phyloP scores from a whole-genome alignment of 345 rosid genomes.

The Citrus inodora region DNA sequence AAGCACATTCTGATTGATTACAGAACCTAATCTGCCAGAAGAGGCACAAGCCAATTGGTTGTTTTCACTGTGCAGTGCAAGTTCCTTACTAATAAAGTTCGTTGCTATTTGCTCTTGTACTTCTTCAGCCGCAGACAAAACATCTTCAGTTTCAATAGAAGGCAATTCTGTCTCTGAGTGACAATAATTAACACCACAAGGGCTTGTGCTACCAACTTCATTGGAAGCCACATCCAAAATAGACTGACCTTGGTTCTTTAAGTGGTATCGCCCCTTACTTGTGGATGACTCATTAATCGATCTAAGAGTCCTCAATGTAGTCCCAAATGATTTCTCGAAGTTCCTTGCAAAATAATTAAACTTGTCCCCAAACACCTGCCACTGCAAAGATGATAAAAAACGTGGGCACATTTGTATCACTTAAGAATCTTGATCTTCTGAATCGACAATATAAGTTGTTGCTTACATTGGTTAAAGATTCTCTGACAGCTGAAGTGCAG shows the following conservation, averaged over 20 bases:
- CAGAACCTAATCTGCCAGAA: constrained; percentile 27
- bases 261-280: constrained; percentile 16
- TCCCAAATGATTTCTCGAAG: constrained; percentile 81
- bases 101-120: background rate
- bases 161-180: constrained; percentile 31
- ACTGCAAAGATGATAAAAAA: constrained; percentile 19
- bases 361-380: constrained; percentile 79
- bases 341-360: constrained; percentile 55
- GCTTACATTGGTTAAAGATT: constrained; percentile 90
- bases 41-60: constrained; percentile 37
- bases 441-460: constrained; percentile 36
- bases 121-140: constrained; percentile 26
- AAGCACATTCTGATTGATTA: constrained; percentile 18
- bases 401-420: constrained; percentile 13
- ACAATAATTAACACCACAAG: constrained; percentile 23
- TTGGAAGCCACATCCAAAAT: constrained; percentile 16
- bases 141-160: constrained; percentile 20
- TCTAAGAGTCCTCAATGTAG: constrained; percentile 80
- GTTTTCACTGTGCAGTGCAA: constrained; percentile 28
- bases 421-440: constrained; percentile 19
- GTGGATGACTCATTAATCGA: constrained; percentile 52
- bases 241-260: constrained; percentile 23
- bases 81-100: constrained; percentile 20
- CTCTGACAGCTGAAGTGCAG: constrained; percentile 77
- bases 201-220: constrained; percentile 10